A percentile compares a stretch with the other conserved stretches of the same genome.
Evolutionary conservation across 2,329 filamentous ascomycete species (phyloP).

Genomic region (Trichoderma harzianum): DNA sequence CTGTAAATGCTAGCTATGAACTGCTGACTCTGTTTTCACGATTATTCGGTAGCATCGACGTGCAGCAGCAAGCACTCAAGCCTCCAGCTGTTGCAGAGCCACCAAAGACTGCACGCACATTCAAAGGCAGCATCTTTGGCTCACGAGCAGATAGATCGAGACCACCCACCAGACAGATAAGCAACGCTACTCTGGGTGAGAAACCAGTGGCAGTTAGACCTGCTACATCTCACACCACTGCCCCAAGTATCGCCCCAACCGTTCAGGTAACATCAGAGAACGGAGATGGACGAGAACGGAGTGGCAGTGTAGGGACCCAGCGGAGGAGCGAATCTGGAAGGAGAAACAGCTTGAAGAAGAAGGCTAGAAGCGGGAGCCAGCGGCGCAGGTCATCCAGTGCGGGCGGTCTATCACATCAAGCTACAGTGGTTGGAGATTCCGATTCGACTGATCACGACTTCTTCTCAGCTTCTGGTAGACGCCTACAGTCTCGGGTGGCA

Average conservation of each 20-base stretch:
- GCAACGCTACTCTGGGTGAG: constrained; percentile 34
- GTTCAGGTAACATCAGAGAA: constrained; percentile 74
- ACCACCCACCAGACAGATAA: constrained; percentile 41
- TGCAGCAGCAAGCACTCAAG: constrained; percentile 40
- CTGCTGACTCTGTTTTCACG: constrained; percentile 76
- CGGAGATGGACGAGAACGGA: constrained; percentile 38
- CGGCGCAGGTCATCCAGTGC: constrained; percentile 45
- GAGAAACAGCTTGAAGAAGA: constrained; percentile 52
- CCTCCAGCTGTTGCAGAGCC: constrained; percentile 46
- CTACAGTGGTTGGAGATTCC: constrained; percentile 50
- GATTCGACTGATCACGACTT: constrained; percentile 43
- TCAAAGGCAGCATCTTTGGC: constrained; percentile 77
- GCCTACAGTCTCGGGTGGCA: constrained; percentile 36
- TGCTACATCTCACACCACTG: constrained; percentile 45
- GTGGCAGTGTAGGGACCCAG: constrained; percentile 32
- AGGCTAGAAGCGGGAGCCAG: constrained; percentile 48
- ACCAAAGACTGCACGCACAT: constrained; percentile 67
- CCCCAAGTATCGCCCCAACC: constrained; percentile 45
- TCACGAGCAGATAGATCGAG: constrained; percentile 45
- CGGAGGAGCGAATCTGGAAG: constrained; percentile 47
- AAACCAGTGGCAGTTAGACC: constrained; percentile 33
- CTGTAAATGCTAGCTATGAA: constrained; percentile 85
- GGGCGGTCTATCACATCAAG: constrained; percentile 36
- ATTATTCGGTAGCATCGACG: constrained; percentile 63
- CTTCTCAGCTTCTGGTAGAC: constrained; percentile 42